Percentiles rank a stretch among this genome's conserved stretches.
phyloP scores from a whole-genome alignment of 805 yeast genomes.

The Wickerhamomyces queroliae region DNA sequence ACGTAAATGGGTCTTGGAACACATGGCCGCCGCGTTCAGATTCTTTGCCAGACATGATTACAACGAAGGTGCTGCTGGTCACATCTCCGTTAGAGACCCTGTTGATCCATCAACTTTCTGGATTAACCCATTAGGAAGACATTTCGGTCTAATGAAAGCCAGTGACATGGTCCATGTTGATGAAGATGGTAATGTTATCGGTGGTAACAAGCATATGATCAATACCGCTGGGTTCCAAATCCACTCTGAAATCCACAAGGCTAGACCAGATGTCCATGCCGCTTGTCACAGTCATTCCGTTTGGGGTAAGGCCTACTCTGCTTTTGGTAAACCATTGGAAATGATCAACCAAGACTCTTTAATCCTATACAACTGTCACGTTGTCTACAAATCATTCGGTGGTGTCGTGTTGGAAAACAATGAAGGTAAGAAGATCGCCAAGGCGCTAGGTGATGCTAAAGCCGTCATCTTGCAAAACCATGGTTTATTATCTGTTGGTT shows the following conservation, averaged over 20 bases:
- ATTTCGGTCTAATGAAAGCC: slow-evolving; percentile 56
- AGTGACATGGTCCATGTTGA: slow-evolving; percentile 61
- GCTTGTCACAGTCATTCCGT: slow-evolving; percentile 69
- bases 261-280: slow-evolving; percentile 65
- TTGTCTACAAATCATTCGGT: slow-evolving; percentile 66
- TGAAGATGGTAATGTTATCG: slow-evolving; percentile 53
- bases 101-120: slow-evolving; percentile 75
- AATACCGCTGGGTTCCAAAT: slow-evolving; percentile 69
- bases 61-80: slow-evolving; percentile 80
- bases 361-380: slow-evolving; percentile 56
- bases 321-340: slow-evolving; percentile 62
- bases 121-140: slow-evolving; percentile 86
- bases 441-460: slow-evolving; percentile 48
- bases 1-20: slow-evolving; percentile 54
- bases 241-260: slow-evolving; percentile 61
- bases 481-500: slow-evolving; percentile 66
- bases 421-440: slow-evolving; percentile 59
- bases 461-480: slow-evolving; percentile 65
- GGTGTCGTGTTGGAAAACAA: slow-evolving; percentile 68
- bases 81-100: slow-evolving; percentile 81
- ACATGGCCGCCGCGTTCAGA: slow-evolving; percentile 83
- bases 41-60: slow-evolving; percentile 75
- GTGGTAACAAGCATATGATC: slow-evolving; percentile 52
- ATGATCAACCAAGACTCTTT: slow-evolving; percentile 81
- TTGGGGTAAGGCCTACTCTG: slow-evolving; percentile 59